Evolutionary conservation across 2,329 filamentous ascomycete species (phyloP), one percentile per base, ranked within the genome.

Genomic region (Alternaria incomplexa): DNA sequence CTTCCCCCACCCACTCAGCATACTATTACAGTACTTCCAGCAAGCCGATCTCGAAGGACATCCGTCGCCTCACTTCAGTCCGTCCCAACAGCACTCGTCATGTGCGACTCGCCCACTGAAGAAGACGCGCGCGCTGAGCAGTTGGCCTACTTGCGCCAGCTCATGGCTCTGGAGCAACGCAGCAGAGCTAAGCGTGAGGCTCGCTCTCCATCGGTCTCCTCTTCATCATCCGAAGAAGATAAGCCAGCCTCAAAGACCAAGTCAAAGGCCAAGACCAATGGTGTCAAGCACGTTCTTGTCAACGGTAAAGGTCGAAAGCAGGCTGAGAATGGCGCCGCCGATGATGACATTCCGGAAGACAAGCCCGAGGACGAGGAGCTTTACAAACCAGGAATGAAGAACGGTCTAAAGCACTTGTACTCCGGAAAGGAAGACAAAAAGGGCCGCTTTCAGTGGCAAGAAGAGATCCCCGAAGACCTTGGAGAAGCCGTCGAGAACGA

Each of bases 401-500:
- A 59, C 45, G 81, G 81, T 9, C 71, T 81, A 22, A 84, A 84
- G 71, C 77, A 85, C 25, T 76, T 87, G 6, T 87, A 86, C 63
- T 79, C 81, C 25, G 82, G 83, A 46, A 83, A 85, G 64, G 83
- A 77, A 57, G 76, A 78, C 52, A 73, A 76, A 50, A 75, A 76
- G 46, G 75, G 75, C 12, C 69, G 75, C 7, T 78, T 76, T 30
- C 73, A 75, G 50, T 78, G 76, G 76, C 72, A 75, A 50, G 73
- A 77, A n/a, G 72, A 65, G 22, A 82, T 74, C 15, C 75, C 76
- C 13, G 69, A 75, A 12, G 74, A 77, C 36, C 58, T 77, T 9
- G 74, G 73, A 15, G 66, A 74, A 15, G 71, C 76, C 6, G 87
- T 85, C 5, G 89, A 91, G 71, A 87, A 89, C 66, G 84, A 86